phyloP scores from a whole-genome alignment of 1,284 basidiomycete genomes.

The Hymenochaete sp. region DNA sequence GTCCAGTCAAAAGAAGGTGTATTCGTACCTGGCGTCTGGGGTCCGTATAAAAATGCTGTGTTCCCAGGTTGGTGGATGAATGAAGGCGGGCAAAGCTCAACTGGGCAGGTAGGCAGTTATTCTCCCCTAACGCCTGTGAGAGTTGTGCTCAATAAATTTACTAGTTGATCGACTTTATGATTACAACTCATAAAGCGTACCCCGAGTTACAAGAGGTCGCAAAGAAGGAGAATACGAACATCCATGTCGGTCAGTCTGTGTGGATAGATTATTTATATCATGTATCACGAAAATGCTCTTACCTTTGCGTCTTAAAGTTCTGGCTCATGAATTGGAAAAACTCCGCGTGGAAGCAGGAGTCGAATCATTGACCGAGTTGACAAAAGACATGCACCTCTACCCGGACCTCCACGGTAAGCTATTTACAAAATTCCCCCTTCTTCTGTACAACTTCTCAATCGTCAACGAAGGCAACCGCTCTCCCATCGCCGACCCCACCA shows the following conservation, averaged over 20 bases:
- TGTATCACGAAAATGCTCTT: neutral
- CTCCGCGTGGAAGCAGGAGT: conserved; percentile 50
- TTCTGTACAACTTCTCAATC: conserved; percentile 7
- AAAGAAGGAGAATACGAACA: conserved; percentile 44
- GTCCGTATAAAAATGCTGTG: conserved; percentile 87
- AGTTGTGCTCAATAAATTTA: conserved; percentile 1
- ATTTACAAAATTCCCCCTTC: neutral
- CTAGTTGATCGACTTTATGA: conserved; percentile 88
- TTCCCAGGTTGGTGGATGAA: conserved; percentile 99
- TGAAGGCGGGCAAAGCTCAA: conserved; percentile 96
- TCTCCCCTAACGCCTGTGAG: conserved; percentile 10
- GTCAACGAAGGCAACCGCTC: conserved; percentile 73
- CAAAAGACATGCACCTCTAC: conserved; percentile 88
- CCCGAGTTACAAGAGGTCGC: conserved; percentile 54
- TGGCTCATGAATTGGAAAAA: conserved; percentile 69
- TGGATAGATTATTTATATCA: conserved; percentile 10
- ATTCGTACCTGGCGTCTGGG: conserved; percentile 93
- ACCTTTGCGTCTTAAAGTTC: conserved; percentile 37
- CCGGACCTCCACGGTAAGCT: conserved; percentile 78
- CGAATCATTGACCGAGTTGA: conserved; percentile 71
- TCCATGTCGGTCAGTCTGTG: conserved; percentile 42
- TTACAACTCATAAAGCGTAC: conserved; percentile 87
- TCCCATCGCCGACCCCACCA: conserved; percentile 87
- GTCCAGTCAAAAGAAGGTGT: conserved; percentile 70
- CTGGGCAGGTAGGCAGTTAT: conserved; percentile 72